Evolutionary conservation across 78 protist genomes (phyloP).

Genomic region (Dictyostelium capitatum): DNA sequence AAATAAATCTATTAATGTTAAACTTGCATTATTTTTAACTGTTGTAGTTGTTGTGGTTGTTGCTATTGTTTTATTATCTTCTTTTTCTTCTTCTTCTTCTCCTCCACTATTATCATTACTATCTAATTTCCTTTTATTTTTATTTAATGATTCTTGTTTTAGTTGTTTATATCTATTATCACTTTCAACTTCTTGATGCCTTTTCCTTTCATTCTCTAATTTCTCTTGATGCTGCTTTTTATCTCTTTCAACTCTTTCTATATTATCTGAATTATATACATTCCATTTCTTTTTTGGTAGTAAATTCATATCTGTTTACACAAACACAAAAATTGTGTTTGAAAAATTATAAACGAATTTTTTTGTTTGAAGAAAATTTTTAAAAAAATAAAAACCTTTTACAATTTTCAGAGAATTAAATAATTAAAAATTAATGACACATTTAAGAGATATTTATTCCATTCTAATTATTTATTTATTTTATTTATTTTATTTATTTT

Average conservation of each 20-base stretch:
- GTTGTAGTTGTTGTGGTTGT: background rate
- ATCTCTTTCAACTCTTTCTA: constrained; percentile 56
- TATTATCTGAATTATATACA: constrained; percentile 52
- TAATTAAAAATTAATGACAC: no score
- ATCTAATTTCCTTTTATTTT: constrained; percentile 1
- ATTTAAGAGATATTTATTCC: no score
- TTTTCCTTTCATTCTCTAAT: constrained; percentile 10
- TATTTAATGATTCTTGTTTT: constrained; percentile 1
- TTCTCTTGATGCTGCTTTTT: constrained; percentile 28
- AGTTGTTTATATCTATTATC: constrained; percentile 45
- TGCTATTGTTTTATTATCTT: background rate
- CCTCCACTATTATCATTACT: background rate
- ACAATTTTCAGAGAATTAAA: no score
- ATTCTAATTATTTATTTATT: no score
- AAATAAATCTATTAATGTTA: background rate
- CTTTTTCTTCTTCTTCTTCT: background rate
- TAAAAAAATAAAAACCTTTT: no score
- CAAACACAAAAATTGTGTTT: no score
- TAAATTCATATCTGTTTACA: constrained; percentile 21
- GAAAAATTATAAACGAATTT: no score
- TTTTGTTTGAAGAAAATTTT: no score
- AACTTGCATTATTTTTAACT: background rate
- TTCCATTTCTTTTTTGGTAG: constrained; percentile 69
- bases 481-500: no score
- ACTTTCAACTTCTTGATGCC: background rate